Evolutionary conservation across 768 basidiomycete genomes (phyloP), one percentile per base, ranked within the genome.

Genomic region (Rhodocollybia butyracea): DNA sequence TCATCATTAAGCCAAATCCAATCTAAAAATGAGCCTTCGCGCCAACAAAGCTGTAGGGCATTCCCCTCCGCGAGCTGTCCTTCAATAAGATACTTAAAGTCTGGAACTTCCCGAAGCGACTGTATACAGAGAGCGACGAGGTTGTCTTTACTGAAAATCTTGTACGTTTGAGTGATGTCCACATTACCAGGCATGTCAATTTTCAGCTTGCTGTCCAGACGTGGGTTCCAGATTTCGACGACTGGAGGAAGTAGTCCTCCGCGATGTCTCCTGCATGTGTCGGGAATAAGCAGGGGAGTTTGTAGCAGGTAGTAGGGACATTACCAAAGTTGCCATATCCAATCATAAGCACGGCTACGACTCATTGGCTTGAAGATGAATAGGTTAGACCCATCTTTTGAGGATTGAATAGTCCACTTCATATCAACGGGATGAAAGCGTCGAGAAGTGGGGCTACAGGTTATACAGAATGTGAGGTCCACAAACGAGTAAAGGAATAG

Each of bases 301-400:
- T 10, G 17, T 26, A 5, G 45, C 19, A 21, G 41, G 6, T 12
- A 41, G 24, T 24, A 10, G 32, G 24, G 15, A 13, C 21, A 59
- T 54, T 60, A 86, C 94, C 91, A 94, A 43, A 97, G 72, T 51
- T 83, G 79, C 94, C 94, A 97, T 42, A 84, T 76, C 95, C 95
- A 98, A 67, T 97, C 94, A 36, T 82, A 77, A 1, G 90, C 87
- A 50, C 92, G 76, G 5, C 88, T 85, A 27, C 90, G 82, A 59
- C 84, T 85, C 66, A 88, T 91, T 17, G 76, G 62, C 63, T 96
- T 95, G 69, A 95, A 90, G 27, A 96, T 77, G 67, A 94, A 96
- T 26, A 96, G 81, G 59, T 93, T 88, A 0, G 86, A 91, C 4
- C 94, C 92, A 57, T 81, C 80, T 48, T 77, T 1, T 77, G 80